phyloP scores from a whole-genome alignment of 371 early-diverging fungal species.

The Mortierella sp. region DNA sequence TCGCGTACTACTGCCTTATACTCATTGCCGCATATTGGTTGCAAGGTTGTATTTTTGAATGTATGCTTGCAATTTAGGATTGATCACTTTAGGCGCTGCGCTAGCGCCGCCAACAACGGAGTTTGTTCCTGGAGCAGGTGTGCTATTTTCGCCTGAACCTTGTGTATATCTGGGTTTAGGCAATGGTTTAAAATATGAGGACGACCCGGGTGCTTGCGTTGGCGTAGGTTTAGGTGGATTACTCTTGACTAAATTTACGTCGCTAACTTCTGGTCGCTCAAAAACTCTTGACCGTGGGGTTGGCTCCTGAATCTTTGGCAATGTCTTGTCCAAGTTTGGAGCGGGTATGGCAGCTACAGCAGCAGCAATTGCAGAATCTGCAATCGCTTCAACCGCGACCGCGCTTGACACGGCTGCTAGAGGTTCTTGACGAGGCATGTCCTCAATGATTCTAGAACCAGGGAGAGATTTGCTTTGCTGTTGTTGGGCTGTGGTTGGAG shows the following conservation, averaged over 20 bases:
- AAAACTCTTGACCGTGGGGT: constrained; percentile 34
- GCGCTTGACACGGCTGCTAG: constrained; percentile 15
- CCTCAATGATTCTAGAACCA: constrained; percentile 25
- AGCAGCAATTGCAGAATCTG: not conserved
- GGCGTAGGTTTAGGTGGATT: not conserved
- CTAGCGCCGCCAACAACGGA: constrained; percentile 1
- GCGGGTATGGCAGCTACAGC: not conserved
- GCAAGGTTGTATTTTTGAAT: constrained; percentile 56
- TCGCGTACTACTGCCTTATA: not conserved
- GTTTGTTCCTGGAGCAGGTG: constrained; percentile 2
- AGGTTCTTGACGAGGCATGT: constrained; percentile 1
- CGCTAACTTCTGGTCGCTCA: constrained; percentile 21
- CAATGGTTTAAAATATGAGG: constrained; percentile 1
- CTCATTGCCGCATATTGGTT: constrained; percentile 21
- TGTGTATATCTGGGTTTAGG: constrained; percentile 9
- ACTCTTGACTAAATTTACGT: not conserved
- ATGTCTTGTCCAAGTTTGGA: constrained; percentile 47
- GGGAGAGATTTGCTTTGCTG: constrained; percentile 29
- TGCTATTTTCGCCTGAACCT: not conserved
- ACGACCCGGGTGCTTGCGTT: not conserved
- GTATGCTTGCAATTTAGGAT: constrained; percentile 50
- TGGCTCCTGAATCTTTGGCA: constrained; percentile 50
- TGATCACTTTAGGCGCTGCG: constrained; percentile 32
- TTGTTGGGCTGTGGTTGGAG: not conserved
- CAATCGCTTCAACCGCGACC: not conserved